phyloP scores from a whole-genome alignment of 148 eudicot genomes.

The Euryodendron excelsum region DNA sequence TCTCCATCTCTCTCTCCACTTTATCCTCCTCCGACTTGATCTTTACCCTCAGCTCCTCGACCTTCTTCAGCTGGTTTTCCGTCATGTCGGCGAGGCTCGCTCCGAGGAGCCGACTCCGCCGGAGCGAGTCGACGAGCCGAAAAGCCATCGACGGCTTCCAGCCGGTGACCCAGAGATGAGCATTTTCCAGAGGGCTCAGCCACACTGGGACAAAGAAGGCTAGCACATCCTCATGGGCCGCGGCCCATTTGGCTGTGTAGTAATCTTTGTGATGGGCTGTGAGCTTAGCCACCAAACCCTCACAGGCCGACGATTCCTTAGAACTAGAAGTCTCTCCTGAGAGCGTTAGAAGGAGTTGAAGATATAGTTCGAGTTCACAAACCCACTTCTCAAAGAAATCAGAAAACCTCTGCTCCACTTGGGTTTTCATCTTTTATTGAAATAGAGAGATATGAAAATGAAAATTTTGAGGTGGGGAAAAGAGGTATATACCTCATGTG shows the following conservation, averaged over 20 bases:
- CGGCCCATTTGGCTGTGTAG: slow-evolving; percentile 70
- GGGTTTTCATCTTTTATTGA: slow-evolving; percentile 16
- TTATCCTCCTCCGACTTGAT: slow-evolving; percentile 50
- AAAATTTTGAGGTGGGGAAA: neutral
- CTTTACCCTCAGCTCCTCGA: slow-evolving; percentile 34
- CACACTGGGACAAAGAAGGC: slow-evolving; percentile 57
- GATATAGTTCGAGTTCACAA: slow-evolving; percentile 46
- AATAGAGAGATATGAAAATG: neutral
- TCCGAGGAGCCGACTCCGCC: slow-evolving; percentile 26
- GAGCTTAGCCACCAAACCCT: slow-evolving; percentile 38
- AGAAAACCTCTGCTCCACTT: slow-evolving; percentile 38
- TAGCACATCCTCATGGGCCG: slow-evolving; percentile 53
- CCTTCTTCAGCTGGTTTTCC: slow-evolving; percentile 45
- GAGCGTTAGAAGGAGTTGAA: slow-evolving; percentile 29
- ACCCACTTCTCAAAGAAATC: slow-evolving; percentile 51
- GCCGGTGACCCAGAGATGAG: slow-evolving; percentile 65
- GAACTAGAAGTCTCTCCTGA: slow-evolving; percentile 6
- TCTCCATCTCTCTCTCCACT: slow-evolving; percentile 72
- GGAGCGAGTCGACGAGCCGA: slow-evolving; percentile 40
- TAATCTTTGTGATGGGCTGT: slow-evolving; percentile 67
- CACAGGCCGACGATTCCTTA: slow-evolving; percentile 6
- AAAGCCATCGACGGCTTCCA: slow-evolving; percentile 76
- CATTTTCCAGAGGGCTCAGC: slow-evolving; percentile 58
- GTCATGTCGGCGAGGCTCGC: slow-evolving; percentile 34
- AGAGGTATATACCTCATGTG: neutral